phyloP scores from a whole-genome alignment of 768 basidiomycete species.

The Suillus decipiens region DNA sequence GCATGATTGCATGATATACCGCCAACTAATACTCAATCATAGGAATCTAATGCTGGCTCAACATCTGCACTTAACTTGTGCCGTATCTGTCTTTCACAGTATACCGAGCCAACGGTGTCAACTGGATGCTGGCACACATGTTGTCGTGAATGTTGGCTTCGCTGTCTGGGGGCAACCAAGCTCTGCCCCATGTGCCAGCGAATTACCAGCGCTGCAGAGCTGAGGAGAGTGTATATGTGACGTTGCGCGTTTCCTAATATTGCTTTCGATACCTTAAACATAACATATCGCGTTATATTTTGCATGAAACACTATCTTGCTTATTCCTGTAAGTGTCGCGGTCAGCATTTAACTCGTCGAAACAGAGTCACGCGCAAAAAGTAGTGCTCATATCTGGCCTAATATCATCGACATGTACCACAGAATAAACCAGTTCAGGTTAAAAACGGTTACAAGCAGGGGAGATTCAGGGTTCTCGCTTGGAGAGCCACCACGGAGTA shows the following conservation, averaged over 20 bases:
- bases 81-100: slow-evolving; percentile 79
- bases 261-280: neutral
- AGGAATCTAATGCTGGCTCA: slow-evolving; percentile 2
- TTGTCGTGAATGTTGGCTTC: slow-evolving; percentile 80
- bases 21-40: neutral
- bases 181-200: slow-evolving; percentile 88
- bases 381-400: slow-evolving; percentile 87
- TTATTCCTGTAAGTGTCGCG: neutral
- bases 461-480: slow-evolving; percentile 27
- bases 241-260: neutral
- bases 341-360: neutral
- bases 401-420: slow-evolving; percentile 59
- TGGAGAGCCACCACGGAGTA: slow-evolving; percentile 61
- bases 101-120: slow-evolving; percentile 75
- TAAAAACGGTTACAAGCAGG: slow-evolving; percentile 49
- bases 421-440: slow-evolving; percentile 49
- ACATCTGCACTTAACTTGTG: slow-evolving; percentile 53
- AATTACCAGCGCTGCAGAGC: slow-evolving; percentile 74
- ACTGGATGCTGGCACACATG: slow-evolving; percentile 90
- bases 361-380: slow-evolving; percentile 10
- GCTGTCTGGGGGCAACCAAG: slow-evolving; percentile 80
- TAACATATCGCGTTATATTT: neutral
- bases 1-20: neutral
- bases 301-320: neutral
- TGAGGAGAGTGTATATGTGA: slow-evolving; percentile 75